These are phyloP conservation scores for Magnusiomyces tetraspermus DNA, from an alignment of 1,139 yeast genomes.

Conservation along the genomic window DNA sequence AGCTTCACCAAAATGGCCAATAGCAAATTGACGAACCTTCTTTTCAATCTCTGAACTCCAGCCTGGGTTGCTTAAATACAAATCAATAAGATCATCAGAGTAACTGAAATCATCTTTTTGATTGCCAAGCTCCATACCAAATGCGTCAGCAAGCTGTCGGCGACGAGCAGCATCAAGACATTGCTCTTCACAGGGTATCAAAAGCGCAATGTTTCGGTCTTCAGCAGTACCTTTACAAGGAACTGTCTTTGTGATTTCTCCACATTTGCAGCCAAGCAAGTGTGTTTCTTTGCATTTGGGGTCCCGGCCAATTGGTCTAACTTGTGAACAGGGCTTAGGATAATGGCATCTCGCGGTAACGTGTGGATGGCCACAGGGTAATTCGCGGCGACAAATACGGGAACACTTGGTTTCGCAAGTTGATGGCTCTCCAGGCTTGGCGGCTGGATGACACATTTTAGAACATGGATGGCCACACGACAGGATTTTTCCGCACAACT, in stretches of 20 bases:
- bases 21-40: slow-evolving; percentile 39
- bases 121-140: slow-evolving; percentile 20
- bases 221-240: slow-evolving; percentile 10
- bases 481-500: slow-evolving; percentile 47
- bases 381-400: slow-evolving; percentile 46
- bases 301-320: not conserved
- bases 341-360: slow-evolving; percentile 51
- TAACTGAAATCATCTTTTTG: slow-evolving; percentile 21
- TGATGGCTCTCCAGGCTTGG: slow-evolving; percentile 27
- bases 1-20: not conserved
- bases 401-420: slow-evolving; percentile 31
- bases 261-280: slow-evolving; percentile 14
- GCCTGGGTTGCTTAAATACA: slow-evolving; percentile 27
- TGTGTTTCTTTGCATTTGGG: slow-evolving; percentile 9
- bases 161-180: slow-evolving; percentile 58
- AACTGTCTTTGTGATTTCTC: slow-evolving; percentile 7
- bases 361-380: slow-evolving; percentile 65
- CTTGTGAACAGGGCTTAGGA: slow-evolving; percentile 40
- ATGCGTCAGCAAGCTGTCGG: slow-evolving; percentile 51
- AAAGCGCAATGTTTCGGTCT: slow-evolving; percentile 3
- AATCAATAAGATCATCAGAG: slow-evolving; percentile 23
- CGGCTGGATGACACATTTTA: slow-evolving; percentile 43
- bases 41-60: slow-evolving; percentile 36
- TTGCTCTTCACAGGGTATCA: slow-evolving; percentile 47
- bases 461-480: slow-evolving; percentile 67